A percentile compares a stretch with the other conserved stretches of the same genome.
These are phyloP conservation scores for Pythium guiyangense DNA, from an alignment of 352 stramenopile genomes.

Conservation along the genomic window DNA sequence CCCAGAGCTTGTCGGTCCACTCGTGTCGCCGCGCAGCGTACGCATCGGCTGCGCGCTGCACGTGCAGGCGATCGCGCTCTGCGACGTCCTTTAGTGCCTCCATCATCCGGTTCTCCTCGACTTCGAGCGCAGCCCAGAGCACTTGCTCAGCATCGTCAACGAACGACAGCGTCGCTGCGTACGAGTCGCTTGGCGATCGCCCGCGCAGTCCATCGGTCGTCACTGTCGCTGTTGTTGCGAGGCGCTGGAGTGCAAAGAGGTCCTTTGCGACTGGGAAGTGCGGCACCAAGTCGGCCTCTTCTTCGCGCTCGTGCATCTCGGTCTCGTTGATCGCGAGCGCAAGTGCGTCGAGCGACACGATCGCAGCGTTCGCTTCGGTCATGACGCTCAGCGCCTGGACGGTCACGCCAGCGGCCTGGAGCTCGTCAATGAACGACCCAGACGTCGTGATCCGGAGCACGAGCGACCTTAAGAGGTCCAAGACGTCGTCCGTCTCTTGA, in stretches of 20 bases:
- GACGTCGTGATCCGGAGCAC: slow-evolving; percentile 70
- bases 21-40: slow-evolving; percentile 20
- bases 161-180: not conserved
- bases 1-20: slow-evolving; percentile 61
- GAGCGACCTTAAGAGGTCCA: slow-evolving; percentile 41
- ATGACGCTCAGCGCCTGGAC: slow-evolving; percentile 52
- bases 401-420: slow-evolving; percentile 41
- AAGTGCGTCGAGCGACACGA: slow-evolving; percentile 51
- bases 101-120: slow-evolving; percentile 78
- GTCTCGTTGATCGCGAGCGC: slow-evolving; percentile 62
- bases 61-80: slow-evolving; percentile 31
- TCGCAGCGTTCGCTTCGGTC: slow-evolving; percentile 49
- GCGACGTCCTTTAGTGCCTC: slow-evolving; percentile 48
- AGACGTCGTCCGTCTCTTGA: slow-evolving; percentile 29
- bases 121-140: slow-evolving; percentile 70
- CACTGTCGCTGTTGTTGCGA: too few species aligned
- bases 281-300: slow-evolving; percentile 57
- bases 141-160: slow-evolving; percentile 49
- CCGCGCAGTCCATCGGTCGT: not conserved
- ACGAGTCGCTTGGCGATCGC: not conserved
- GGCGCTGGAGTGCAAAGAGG: slow-evolving; percentile 17
- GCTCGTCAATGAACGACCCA: slow-evolving; percentile 66
- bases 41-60: slow-evolving; percentile 13
- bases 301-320: slow-evolving; percentile 70
- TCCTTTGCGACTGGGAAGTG: slow-evolving; percentile 67